Conservation (phyloP, 2,329 filamentous ascomycete genomes). For the Fusarium torulosum region DNA sequence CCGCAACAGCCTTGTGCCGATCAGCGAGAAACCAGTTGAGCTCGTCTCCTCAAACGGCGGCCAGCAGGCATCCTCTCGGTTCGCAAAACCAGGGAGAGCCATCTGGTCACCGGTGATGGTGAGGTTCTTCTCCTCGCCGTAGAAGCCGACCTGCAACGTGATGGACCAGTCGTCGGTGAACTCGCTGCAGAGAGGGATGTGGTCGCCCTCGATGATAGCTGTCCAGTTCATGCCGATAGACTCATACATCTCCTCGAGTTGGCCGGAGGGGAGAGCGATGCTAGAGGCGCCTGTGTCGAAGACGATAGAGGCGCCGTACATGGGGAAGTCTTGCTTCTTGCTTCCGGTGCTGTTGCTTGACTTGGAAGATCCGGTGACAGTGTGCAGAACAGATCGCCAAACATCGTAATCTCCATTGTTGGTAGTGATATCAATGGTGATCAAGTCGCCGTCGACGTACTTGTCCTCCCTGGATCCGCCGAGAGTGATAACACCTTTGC, state of each 20-base stretch:
- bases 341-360: slow-evolving; percentile 30
- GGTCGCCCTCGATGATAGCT: slow-evolving; percentile 45
- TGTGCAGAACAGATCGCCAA: slow-evolving; percentile 47
- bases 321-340: not conserved
- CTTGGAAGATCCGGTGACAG: slow-evolving; percentile 10
- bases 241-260: slow-evolving; percentile 49
- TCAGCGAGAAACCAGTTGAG: slow-evolving; percentile 45
- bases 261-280: slow-evolving; percentile 48
- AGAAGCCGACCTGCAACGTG: slow-evolving; percentile 47
- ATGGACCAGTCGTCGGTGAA: slow-evolving; percentile 54
- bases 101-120: slow-evolving; percentile 52
- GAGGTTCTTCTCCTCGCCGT: slow-evolving; percentile 41
- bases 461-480: slow-evolving; percentile 51
- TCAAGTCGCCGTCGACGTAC: slow-evolving; percentile 46
- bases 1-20: slow-evolving; percentile 49
- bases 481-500: slow-evolving; percentile 50
- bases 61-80: slow-evolving; percentile 52
- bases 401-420: slow-evolving; percentile 43
- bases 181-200: slow-evolving; percentile 53
- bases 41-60: slow-evolving; percentile 51
- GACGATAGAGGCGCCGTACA: slow-evolving; percentile 35
- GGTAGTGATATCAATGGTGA: slow-evolving; percentile 30
- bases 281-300: slow-evolving; percentile 53
- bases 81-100: slow-evolving; percentile 50
- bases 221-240: slow-evolving; percentile 54